Conservation (phyloP, 2,329 filamentous ascomycete species). For the Diaporthe longicolla region DNA sequence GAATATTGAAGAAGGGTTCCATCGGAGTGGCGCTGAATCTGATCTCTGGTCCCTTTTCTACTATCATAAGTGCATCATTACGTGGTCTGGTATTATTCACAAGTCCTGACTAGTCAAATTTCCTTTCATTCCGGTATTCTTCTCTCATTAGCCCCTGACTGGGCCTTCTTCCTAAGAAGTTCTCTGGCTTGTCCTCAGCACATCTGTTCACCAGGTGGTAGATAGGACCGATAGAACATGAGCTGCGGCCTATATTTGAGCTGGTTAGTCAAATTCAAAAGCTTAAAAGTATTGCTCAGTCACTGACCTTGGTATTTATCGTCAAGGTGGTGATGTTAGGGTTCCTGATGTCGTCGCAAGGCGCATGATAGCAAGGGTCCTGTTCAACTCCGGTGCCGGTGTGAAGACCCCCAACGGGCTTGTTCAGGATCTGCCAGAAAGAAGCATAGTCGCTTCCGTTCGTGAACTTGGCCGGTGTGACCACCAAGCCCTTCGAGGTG, state of each 20-base stretch:
- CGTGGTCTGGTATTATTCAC: no score
- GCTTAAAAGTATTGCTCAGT: rapidly evolving
- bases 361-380: constrained; percentile 55
- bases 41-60: no score
- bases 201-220: neutral
- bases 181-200: no score
- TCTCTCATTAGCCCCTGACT: no score
- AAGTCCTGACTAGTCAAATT: no score
- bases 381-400: constrained; percentile 47
- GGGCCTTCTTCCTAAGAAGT: no score
- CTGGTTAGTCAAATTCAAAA: neutral
- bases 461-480: constrained; percentile 50
- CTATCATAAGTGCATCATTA: no score
- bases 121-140: no score
- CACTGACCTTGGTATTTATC: constrained; percentile 50
- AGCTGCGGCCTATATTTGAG: neutral
- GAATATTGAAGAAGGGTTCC: no score
- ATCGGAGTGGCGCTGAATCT: no score
- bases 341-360: constrained; percentile 53
- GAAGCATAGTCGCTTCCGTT: constrained; percentile 45
- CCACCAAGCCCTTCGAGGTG: constrained; percentile 45
- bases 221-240: constrained; percentile 3
- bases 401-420: constrained; percentile 54
- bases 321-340: constrained; percentile 51
- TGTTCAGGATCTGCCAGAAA: constrained; percentile 51